Percentiles rank a stretch among this genome's conserved stretches.
Evolutionary conservation across 306 rosid species (phyloP).

Genomic region (Abrus pulchellus): DNA sequence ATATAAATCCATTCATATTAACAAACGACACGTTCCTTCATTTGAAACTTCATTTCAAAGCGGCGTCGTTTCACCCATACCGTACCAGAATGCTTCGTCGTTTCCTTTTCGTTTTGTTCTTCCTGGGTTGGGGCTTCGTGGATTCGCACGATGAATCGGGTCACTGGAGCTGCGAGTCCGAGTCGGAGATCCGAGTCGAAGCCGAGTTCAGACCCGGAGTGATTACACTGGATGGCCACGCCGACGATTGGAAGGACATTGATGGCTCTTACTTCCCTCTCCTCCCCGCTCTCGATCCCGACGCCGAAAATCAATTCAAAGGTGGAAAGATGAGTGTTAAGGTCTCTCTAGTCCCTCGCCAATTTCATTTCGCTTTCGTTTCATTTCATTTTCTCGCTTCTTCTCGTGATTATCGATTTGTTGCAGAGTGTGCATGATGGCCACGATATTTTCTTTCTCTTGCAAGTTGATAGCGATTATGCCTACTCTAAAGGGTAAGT

Average conservation of each 20-base stretch:
- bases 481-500: slow-evolving; percentile 83
- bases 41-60: neutral
- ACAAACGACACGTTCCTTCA: neutral
- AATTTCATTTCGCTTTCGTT: slow-evolving; percentile 3
- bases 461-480: slow-evolving; percentile 84
- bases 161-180: slow-evolving; percentile 80
- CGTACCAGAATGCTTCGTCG: slow-evolving; percentile 45
- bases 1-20: neutral
- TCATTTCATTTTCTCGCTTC: neutral
- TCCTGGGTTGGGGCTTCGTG: slow-evolving; percentile 49
- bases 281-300: slow-evolving; percentile 87
- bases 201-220: slow-evolving; percentile 75
- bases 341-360: slow-evolving; percentile 50
- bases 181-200: slow-evolving; percentile 69
- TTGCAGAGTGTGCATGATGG: slow-evolving; percentile 93
- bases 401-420: slow-evolving; percentile 23
- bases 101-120: slow-evolving; percentile 40
- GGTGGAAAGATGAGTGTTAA: slow-evolving; percentile 85
- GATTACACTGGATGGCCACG: slow-evolving; percentile 85
- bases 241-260: slow-evolving; percentile 91
- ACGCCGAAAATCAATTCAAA: slow-evolving; percentile 73
- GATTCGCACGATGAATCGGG: slow-evolving; percentile 86
- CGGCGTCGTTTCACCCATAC: neutral
- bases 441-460: slow-evolving; percentile 78
- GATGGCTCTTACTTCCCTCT: slow-evolving; percentile 85